Conservation (phyloP, 208 protist genomes). For the Leishmania turanica region DNA sequence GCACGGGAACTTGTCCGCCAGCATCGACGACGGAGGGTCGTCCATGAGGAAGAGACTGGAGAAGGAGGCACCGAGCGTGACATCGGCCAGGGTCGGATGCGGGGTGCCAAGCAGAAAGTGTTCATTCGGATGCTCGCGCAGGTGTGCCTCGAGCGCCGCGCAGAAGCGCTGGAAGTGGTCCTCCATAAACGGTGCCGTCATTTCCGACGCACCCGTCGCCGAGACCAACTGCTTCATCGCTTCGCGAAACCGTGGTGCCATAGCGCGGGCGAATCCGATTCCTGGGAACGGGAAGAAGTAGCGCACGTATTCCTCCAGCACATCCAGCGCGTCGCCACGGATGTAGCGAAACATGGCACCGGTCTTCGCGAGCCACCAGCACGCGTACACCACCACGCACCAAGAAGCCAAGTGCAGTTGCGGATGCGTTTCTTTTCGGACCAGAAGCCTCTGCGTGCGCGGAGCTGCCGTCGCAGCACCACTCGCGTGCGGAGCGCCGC, state of each 20-base stretch:
- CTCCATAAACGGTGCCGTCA: slow-evolving; percentile 72
- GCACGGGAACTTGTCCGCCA: slow-evolving; percentile 66
- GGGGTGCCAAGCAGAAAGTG: slow-evolving; percentile 79
- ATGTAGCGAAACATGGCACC: slow-evolving; percentile 84
- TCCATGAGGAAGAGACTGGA: slow-evolving; percentile 81
- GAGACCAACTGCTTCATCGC: slow-evolving; percentile 59
- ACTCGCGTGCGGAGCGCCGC: neutral
- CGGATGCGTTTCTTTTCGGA: slow-evolving; percentile 69
- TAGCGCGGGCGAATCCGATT: slow-evolving; percentile 40
- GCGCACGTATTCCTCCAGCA: slow-evolving; percentile 71
- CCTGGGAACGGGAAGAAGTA: slow-evolving; percentile 73
- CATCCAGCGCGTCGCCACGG: slow-evolving; percentile 47
- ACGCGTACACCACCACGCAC: slow-evolving; percentile 72
- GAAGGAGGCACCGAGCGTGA: slow-evolving; percentile 76
- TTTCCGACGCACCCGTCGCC: slow-evolving; percentile 60
- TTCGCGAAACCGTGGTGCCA: slow-evolving; percentile 51
- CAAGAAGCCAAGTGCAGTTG: slow-evolving; percentile 71
- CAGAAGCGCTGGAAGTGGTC: slow-evolving; percentile 86
- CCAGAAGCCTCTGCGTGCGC: slow-evolving; percentile 40
- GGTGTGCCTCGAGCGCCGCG: slow-evolving; percentile 67
- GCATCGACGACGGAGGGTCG: slow-evolving; percentile 65
- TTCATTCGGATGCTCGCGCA: slow-evolving; percentile 39
- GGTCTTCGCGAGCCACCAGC: slow-evolving; percentile 83
- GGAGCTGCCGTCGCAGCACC: neutral
- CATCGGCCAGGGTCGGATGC: slow-evolving; percentile 84